Percentiles rank a stretch among this genome's conserved stretches.
These are phyloP conservation scores for Myxozyma melibiosi DNA, from an alignment of 805 yeast genomes.

Conservation along the genomic window DNA sequence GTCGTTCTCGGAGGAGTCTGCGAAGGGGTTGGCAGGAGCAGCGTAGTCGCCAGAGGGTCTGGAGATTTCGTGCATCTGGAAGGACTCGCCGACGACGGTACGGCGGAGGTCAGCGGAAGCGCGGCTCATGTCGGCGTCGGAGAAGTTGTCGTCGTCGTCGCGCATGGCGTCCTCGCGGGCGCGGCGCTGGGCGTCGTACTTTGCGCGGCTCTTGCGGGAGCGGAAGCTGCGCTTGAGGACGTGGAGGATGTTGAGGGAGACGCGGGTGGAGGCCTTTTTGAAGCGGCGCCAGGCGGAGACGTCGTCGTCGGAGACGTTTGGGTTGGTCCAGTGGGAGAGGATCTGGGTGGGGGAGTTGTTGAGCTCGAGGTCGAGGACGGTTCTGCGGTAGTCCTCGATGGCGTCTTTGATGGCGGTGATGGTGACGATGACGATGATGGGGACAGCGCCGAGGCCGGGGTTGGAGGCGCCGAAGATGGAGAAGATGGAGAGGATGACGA, in stretches of 20 bases:
- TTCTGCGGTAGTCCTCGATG: constrained; percentile 72
- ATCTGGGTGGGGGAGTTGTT: constrained; percentile 66
- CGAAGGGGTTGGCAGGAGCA: constrained; percentile 17
- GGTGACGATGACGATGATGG: constrained; percentile 74
- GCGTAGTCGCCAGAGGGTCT: constrained; percentile 15
- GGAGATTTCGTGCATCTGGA: constrained; percentile 29
- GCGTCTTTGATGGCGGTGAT: constrained; percentile 78
- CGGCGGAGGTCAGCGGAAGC: constrained; percentile 14
- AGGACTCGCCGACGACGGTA: constrained; percentile 23
- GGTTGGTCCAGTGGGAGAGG: constrained; percentile 56
- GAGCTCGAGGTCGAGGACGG: constrained; percentile 63
- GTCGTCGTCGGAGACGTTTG: constrained; percentile 57
- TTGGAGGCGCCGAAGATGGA: constrained; percentile 71
- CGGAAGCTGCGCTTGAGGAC: constrained; percentile 15
- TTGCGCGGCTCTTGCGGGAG: constrained; percentile 20
- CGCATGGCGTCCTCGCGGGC: constrained; percentile 12
- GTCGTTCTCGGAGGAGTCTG: not conserved
- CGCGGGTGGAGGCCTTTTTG: constrained; percentile 57
- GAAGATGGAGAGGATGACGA: constrained; percentile 66
- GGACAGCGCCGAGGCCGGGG: constrained; percentile 78
- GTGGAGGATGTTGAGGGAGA: constrained; percentile 16
- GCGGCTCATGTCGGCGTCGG: constrained; percentile 20
- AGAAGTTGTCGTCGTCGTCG: constrained; percentile 22
- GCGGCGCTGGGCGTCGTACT: constrained; percentile 20
- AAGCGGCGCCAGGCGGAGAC: constrained; percentile 68